Evolutionary conservation across 1,139 yeast genomes (phyloP), one percentile per base, ranked within the genome.

Genomic region (Blastobotrys persicus): DNA sequence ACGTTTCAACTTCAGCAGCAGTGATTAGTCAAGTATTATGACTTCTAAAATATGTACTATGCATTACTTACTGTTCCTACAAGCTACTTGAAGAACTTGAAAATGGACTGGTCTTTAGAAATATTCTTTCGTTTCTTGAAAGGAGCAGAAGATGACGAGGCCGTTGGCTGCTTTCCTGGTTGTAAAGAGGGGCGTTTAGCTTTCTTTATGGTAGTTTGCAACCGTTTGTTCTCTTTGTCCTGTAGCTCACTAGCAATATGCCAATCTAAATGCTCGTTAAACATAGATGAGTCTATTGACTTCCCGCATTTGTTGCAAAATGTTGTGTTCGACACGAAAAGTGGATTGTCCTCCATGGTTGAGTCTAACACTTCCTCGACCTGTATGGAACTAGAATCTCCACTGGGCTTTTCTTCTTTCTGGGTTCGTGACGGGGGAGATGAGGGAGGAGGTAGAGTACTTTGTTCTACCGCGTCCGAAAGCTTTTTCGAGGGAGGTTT

Each of bases 181-280:
- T 17, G 13, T 9, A 23, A 32, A 19, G 18, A 13, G 4, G 39
- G 39, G 5, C 39, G 12, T 4, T 34, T 34, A 6, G 39, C 28
- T 23, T 23, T 5, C 5, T 9, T 16, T 5, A 34, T 12, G 17
- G 5, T 7, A 4, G 39, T 34, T 34, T 34, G 39, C 13, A 20
- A 34, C 3, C 39, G 39, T 16, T 34, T n/a, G 12, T n/a, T 75
- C 13, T 52, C 48, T 20, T 52, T 76, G 73, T 4, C 64, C 69
- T 61, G 80, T 68, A 53, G 78, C 70, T 47, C 79, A 73, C 28
- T 58, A 2, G 75, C 76, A 50, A 63, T 62, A 48, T 72, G 76
- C 71, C 72, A 72, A 48, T 72, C 76, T 7, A 47, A 50, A 50
- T 72, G 76, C 45, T 70, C 73, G 9, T 48, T 59, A 17, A 55